phyloP scores from a whole-genome alignment of 495 filamentous ascomycete genomes.

The Penicillium daleae region DNA sequence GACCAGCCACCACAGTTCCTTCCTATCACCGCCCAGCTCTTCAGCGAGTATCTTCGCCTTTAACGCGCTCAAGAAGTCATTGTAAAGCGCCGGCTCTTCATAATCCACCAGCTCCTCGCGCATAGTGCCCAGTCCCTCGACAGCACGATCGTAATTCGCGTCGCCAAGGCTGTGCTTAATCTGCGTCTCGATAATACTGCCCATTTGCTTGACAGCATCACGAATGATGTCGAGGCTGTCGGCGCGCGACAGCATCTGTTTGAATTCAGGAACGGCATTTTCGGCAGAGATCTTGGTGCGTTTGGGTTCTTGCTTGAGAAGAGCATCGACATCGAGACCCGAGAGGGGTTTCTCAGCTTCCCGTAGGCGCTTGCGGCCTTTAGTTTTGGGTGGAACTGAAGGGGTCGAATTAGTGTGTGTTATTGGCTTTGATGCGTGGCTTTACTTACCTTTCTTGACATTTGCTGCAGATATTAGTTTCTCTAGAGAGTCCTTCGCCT shows the following conservation, averaged over 20 bases:
- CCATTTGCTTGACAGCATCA: conserved; percentile 76
- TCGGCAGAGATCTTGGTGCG: conserved; percentile 67
- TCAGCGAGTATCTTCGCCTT: conserved; percentile 73
- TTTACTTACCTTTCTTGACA: conserved; percentile 76
- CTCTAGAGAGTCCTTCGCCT: conserved; percentile 58
- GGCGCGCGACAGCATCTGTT: conserved; percentile 69
- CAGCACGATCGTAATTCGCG: conserved; percentile 69
- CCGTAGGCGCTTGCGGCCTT: conserved; percentile 69
- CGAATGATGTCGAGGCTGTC: conserved; percentile 64
- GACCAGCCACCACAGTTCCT: conserved; percentile 81
- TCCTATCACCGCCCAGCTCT: conserved; percentile 78
- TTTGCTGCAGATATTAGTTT: conserved; percentile 69
- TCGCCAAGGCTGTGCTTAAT: conserved; percentile 77
- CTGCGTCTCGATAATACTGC: conserved; percentile 65
- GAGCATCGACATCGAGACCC: conserved; percentile 81
- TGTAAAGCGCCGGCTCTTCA: conserved; percentile 78
- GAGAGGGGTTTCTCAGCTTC: conserved; percentile 84
- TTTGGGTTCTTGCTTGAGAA: conserved; percentile 64
- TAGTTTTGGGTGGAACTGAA: conserved; percentile 82
- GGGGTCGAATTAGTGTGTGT: neutral
- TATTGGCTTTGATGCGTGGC: neutral
- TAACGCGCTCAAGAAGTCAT: conserved; percentile 69
- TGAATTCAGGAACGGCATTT: conserved; percentile 93
- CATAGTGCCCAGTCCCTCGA: conserved; percentile 77
- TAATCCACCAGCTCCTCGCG: conserved; percentile 74